phyloP scores from a whole-genome alignment of 495 filamentous ascomycete species.

The Penicillium taxi region DNA sequence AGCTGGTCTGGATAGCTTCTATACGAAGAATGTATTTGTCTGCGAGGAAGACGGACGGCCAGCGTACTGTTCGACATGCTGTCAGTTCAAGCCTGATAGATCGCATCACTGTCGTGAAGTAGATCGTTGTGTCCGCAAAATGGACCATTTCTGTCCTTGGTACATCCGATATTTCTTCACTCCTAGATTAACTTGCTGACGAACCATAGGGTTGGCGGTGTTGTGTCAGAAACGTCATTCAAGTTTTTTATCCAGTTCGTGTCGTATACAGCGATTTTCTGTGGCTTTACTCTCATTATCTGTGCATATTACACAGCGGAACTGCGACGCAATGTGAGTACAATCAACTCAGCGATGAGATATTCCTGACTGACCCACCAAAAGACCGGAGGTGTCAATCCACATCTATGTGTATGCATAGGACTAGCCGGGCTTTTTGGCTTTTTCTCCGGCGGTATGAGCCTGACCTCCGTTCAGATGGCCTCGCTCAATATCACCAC shows the following conservation, averaged over 20 bases:
- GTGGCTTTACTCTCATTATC: conserved; percentile 52
- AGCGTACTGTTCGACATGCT: conserved; percentile 70
- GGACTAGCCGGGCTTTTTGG: conserved; percentile 61
- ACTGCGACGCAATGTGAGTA: conserved; percentile 28
- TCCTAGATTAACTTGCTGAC: conserved; percentile 10
- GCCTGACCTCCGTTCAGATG: conserved; percentile 58
- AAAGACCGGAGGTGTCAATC: conserved; percentile 32
- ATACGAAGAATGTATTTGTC: conserved; percentile 71
- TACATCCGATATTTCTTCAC: conserved; percentile 21
- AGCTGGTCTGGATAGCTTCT: conserved; percentile 49
- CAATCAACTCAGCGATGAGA: not conserved
- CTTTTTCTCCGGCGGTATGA: conserved; percentile 69
- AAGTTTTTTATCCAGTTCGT: conserved; percentile 89
- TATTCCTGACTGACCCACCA: conserved; percentile 8
- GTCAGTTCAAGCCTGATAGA: conserved; percentile 76
- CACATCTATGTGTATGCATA: conserved; percentile 48
- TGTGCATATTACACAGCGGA: conserved; percentile 50
- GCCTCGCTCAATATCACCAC: conserved; percentile 67
- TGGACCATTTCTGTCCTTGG: conserved; percentile 96
- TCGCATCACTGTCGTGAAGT: conserved; percentile 79
- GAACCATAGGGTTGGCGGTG: conserved; percentile 63
- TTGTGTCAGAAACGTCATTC: conserved; percentile 74
- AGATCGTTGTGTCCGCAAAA: conserved; percentile 70
- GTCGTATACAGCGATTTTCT: conserved; percentile 61
- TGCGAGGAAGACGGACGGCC: conserved; percentile 74